phyloP scores from a whole-genome alignment of 2,329 filamentous ascomycete genomes.

The Alternaria solani region DNA sequence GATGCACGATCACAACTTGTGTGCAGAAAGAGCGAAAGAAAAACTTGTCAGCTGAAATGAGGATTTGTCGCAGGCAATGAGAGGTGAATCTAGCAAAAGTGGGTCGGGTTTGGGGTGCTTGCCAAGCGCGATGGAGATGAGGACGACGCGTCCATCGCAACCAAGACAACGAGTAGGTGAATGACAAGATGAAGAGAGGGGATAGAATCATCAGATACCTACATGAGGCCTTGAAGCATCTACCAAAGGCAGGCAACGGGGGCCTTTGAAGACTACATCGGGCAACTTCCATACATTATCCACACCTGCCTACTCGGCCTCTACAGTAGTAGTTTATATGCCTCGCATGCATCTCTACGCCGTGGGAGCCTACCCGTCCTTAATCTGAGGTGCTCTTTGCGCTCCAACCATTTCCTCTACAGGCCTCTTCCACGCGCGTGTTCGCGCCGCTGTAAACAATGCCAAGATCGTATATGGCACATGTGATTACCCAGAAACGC shows the following conservation, averaged over 20 bases:
- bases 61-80: too few relatives aligned
- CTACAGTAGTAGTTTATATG: background rate
- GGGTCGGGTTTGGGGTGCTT: background rate
- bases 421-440: background rate
- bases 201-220: constrained; percentile 3
- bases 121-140: background rate
- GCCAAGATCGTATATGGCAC: constrained; percentile 24
- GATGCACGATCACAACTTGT: background rate
- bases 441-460: constrained; percentile 9
- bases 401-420: background rate
- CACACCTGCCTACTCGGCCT: background rate
- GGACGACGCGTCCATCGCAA: background rate
- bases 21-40: background rate
- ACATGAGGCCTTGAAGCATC: background rate
- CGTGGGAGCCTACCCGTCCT: background rate
- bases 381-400: background rate
- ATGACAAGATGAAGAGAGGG: background rate
- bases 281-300: constrained; percentile 1
- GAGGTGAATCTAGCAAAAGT: background rate
- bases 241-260: background rate
- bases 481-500: constrained; percentile 23
- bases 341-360: background rate
- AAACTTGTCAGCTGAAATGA: background rate
- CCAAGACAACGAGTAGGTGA: background rate
- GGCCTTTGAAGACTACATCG: background rate